phyloP scores from a whole-genome alignment of 2,329 filamentous ascomycete genomes.

The Sclerotinia glacialis region DNA sequence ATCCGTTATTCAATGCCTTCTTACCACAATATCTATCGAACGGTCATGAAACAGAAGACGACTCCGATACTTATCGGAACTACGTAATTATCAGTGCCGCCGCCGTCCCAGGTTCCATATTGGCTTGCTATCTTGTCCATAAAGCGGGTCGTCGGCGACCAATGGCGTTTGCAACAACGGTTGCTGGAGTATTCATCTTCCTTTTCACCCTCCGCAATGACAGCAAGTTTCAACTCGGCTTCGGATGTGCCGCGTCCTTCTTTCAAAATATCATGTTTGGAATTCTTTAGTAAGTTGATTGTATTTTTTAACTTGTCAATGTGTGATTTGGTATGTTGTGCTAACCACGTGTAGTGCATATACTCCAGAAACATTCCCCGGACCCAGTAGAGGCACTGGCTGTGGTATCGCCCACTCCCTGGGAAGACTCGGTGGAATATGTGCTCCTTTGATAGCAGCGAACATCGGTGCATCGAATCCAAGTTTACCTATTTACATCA shows the following conservation, averaged over 20 bases:
- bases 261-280: slow-evolving; percentile 77
- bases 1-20: slow-evolving; percentile 86
- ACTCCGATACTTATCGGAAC: slow-evolving; percentile 65
- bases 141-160: slow-evolving; percentile 70
- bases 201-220: slow-evolving; percentile 60
- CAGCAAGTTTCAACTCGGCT: slow-evolving; percentile 58
- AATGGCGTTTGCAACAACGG: slow-evolving; percentile 63
- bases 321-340: neutral
- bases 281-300: slow-evolving; percentile 56
- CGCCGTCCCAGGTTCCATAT: slow-evolving; percentile 72
- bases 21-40: slow-evolving; percentile 80
- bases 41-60: slow-evolving; percentile 46
- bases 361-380: slow-evolving; percentile 74
- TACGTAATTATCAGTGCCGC: slow-evolving; percentile 77
- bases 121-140: slow-evolving; percentile 71
- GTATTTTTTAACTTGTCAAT: neutral
- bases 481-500: slow-evolving; percentile 56
- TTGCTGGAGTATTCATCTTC: slow-evolving; percentile 69
- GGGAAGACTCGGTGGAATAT: slow-evolving; percentile 64
- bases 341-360: slow-evolving; percentile 49
- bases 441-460: slow-evolving; percentile 67
- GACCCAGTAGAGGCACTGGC: slow-evolving; percentile 67
- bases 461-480: slow-evolving; percentile 45
- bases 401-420: slow-evolving; percentile 70
- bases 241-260: slow-evolving; percentile 67